Evolutionary conservation across 441 rosid genomes (phyloP), one percentile per base, ranked within the genome.

Genomic region (Brassica hybrid): DNA sequence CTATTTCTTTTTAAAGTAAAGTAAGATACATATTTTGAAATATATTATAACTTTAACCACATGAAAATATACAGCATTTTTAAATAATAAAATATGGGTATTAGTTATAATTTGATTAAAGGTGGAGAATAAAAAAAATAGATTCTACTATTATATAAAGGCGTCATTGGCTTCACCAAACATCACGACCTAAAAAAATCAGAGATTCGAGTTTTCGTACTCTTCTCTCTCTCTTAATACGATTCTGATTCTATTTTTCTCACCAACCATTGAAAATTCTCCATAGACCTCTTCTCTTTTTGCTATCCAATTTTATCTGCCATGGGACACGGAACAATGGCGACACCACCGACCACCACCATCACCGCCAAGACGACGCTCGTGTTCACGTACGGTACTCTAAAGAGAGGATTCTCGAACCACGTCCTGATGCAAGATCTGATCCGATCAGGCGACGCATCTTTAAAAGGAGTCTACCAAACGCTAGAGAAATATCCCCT

Each of bases 381-480:
- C 2, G 82, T 91, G 8, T 88, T 91, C 88, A 83, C 94, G 27
- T 91, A 88, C 81, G 94, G 93, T 5, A 90, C 91, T 0, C 76
- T 90, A 9, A 91, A 91, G 64, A 75, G 82, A 43, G 90, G 90
- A 18, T 90, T 91, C 82, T 84, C 89, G n/a, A 91, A 91, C 54
- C 94, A 89, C 63, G 65, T 71, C 2, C 80, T 89, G 34, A 75
- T 89, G 78, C 86, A 85, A 60, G 94, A 89, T 82, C 87, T 91
- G 74, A 81, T 86, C 77, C 83, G 78, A 36, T 74, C 90, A 0
- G 89, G 89, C 0, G 93, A 90, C 76, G 91, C 93, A 3, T 72
- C 79, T 2, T 89, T 87, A 85, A 84, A 79, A 65, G 94, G 96
- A 45, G 73, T 75, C 5, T 85, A 74, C 32, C 77, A 67, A 7